Base-by-base conservation (phyloP, 768 basidiomycete genomes). In the Dioszegia hungarica region DNA sequence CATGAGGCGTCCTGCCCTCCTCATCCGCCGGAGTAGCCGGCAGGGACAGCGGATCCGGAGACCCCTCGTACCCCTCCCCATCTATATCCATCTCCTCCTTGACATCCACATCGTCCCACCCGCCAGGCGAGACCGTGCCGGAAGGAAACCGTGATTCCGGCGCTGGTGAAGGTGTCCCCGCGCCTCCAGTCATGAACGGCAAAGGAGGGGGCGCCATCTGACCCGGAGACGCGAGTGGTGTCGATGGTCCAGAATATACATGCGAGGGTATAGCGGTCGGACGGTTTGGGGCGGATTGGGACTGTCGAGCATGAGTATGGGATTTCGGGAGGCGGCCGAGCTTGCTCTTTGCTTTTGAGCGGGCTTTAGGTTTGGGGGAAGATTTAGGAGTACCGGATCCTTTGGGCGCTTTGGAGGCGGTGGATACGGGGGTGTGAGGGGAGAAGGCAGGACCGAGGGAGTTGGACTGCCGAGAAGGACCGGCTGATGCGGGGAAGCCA, bases 181-280 rank as follows among this genome's bases (percentile, higher is more conserved):
- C 48, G 20, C 24, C 52, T n/a, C 12, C 33, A 39, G 25, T 29
- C 20, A 6, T 54, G 41, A 12, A 55, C 24, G n/a, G 64, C 36
- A 27, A 29, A 15, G 19, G 53, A 17, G 54, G 34, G 14, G 54
- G 54, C 10, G 34, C 36, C 36, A 46, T 46, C 15, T 43, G 28
- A 10, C 49, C 49, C 4, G 49, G 49, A 19, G 49, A 34, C 6
- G 36, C 10, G 5, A 38, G 20, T 12, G 65, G 59, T 19, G 65
- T 61, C 2, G 59, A 55, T 2, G 56, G 44, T 20, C 45, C 54
- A 14, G 65, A 63, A 12, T 61, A 57, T 10, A 67, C 43, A 29
- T 57, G 59, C 5, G 61, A 49, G 1, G 65, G 65, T 14, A 67
- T 67, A 12, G 62, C 65, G 2, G 59, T 39, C 54, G 61, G 61